Base-by-base conservation (phyloP, 352 stramenopile genomes). In the Phytopythium ostracodes region DNA sequence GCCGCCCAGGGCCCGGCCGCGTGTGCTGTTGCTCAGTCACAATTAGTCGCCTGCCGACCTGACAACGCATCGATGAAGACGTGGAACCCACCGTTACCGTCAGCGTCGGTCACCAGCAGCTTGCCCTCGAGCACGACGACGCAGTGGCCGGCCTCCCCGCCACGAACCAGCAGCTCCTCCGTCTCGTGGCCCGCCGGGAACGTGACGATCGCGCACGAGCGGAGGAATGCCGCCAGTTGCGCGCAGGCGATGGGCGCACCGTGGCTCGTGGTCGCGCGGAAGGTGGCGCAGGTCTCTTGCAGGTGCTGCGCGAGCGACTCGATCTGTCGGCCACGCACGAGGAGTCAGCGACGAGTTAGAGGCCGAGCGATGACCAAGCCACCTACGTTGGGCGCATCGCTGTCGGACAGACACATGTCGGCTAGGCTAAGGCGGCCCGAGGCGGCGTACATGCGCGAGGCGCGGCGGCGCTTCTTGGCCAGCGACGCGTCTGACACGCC, bases 361-460 rank as follows among this genome's bases (percentile, higher is more conserved):
- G 14, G 9, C 47, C 71, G 12, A 3, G 4, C 22, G 22, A n/a
- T 6, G 1, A 17, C n/a, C 10, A 27, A 46, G 33, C 0, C 3
- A 46, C 53, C 12, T 33, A 59, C 53, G 64, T 84, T 73, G 18
- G 72, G 70, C 22, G 55, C 72, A 35, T 36, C 53, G 22, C 77
- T 66, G 29, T 84, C 69, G 11, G 71, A 66, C 35, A 70, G 65
- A 42, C 69, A 73, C 58, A 88, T 61, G 44, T 81, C 77, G 0
- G 74, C 67, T 12, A 84, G 67, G 2, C 68, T 68, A 33, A 90
- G 67, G n/a, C 79, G 75, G 2, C 81, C 79, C 10, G 62, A 58
- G 15, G 75, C 68, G 17, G 73, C 67, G 55, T 88, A 90, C 54
- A 82, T 65, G 20, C 61, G 62, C 27, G 82, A 78, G 12, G 85